Evolutionary conservation across 1,284 basidiomycete genomes (phyloP), one percentile per base, ranked within the genome.

Genomic region (Leccinum holopus): DNA sequence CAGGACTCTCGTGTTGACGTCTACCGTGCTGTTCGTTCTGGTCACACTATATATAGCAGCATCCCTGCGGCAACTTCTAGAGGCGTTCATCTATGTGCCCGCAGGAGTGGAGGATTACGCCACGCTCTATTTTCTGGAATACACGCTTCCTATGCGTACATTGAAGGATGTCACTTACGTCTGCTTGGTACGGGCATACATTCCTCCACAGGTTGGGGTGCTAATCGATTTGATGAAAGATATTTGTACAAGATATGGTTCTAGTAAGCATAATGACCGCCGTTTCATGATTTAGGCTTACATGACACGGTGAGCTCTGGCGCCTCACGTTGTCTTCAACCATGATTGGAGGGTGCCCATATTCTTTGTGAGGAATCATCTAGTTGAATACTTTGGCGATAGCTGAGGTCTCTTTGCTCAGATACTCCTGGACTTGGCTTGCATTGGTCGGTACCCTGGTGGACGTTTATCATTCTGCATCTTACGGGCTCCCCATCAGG

Each of bases 241-340:
- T 49, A 4, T 67, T 67, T 49, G 21, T 67, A 6, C 66, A 67
- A 53, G 66, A 67, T 47, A 60, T 68, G 28, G 44, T 67, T 35
- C 52, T 67, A 16, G 66, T 68, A 37, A 64, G 65, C 44, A 28
- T 18, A 44, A 54, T n/a, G 16, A 2, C 35, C 10, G 5, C 47
- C 9, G 3, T 44, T 21, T 58, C 63, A 18, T 39, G 7, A 12
- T 8, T 28, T 10, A 5, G 8, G 10, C 58, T 68, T 5, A 63
- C 55, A 1, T 25, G 30, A 6, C 9, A 8, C 9, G 30, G 21
- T 59, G 6, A 67, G 66, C 58, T 67, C 16, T 67, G 66, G 66
- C 67, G 66, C 10, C 64, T 68, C 66, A 67, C 37, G 18, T 66
- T 32, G 67, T 67, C 49, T 68, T 64, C n/a, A 52, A 63, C 41